Evolutionary conservation across 2,329 filamentous ascomycete genomes (phyloP).

Genomic region (Fonsecaea pedrosoi): DNA sequence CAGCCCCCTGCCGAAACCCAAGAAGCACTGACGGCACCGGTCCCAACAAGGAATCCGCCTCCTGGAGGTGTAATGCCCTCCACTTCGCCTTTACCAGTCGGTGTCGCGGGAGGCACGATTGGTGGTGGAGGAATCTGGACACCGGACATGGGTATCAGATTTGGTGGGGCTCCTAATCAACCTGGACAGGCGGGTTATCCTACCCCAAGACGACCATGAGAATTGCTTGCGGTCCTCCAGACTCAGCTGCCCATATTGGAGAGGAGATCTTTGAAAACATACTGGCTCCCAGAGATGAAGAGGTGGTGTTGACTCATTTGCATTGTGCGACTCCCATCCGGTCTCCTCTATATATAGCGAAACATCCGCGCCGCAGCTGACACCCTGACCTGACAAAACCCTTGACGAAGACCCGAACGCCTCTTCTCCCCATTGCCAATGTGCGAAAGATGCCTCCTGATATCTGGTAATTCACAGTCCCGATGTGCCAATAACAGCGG

Average conservation of each 20-base stretch:
- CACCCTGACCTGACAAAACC: neutral
- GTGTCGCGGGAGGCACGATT: slow-evolving; percentile 40
- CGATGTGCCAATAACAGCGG: neutral
- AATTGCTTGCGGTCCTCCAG: neutral
- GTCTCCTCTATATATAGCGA: no score
- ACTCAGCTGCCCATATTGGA: neutral
- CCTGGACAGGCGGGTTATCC: slow-evolving; percentile 36
- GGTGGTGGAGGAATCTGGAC: slow-evolving; percentile 70
- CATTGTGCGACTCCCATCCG: neutral
- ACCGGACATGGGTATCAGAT: slow-evolving; percentile 80
- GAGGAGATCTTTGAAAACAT: neutral
- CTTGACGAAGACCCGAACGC: neutral
- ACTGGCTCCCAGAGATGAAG: neutral
- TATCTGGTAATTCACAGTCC: neutral
- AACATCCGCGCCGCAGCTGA: neutral
- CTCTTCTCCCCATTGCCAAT: neutral
- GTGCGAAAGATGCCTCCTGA: neutral
- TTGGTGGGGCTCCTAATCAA: slow-evolving; percentile 57
- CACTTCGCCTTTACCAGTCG: slow-evolving; percentile 40
- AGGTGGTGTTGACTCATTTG: neutral
- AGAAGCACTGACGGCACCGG: slow-evolving; percentile 53
- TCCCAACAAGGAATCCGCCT: slow-evolving; percentile 50
- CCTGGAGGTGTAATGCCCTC: slow-evolving; percentile 61
- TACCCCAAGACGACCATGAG: slow-evolving; percentile 23
- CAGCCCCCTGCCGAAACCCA: slow-evolving; percentile 22